These are phyloP conservation scores for Leptomonas seymouri DNA, from an alignment of 208 protist species.

Conservation along the genomic window DNA sequence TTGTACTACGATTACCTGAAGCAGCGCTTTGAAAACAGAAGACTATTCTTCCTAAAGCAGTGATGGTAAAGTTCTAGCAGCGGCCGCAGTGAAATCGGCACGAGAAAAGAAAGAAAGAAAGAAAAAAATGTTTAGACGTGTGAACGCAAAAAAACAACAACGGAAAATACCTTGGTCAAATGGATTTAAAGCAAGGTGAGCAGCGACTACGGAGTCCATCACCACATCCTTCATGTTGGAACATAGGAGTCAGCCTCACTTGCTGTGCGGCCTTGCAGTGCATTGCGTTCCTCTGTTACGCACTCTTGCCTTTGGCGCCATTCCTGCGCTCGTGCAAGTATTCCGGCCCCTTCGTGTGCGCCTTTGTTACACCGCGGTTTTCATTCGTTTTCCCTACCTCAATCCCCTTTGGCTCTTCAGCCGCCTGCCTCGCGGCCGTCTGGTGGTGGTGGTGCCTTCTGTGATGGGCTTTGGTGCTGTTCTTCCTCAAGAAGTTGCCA, in stretches of 20 bases:
- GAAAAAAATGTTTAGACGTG: not conserved
- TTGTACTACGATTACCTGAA: too few relatives aligned
- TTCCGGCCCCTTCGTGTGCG: conserved; percentile 8
- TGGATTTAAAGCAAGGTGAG: not conserved
- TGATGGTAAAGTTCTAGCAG: too few relatives aligned
- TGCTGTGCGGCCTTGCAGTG: not conserved
- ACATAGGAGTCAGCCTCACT: conserved; percentile 3
- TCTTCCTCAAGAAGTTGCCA: conserved; percentile 74
- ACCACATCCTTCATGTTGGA: not conserved
- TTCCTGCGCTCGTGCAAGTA: conserved; percentile 3
- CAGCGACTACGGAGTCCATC: not conserved
- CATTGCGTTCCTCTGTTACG: not conserved
- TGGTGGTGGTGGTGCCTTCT: conserved; percentile 2
- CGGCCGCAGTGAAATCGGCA: too few relatives aligned
- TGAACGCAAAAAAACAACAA: conserved; percentile 21
- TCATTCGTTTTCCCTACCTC: not conserved
- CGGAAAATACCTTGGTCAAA: too few relatives aligned
- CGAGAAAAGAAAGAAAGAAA: not conserved
- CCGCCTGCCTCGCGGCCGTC: not conserved
- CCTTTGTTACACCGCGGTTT: conserved; percentile 5
- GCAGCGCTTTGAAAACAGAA: too few relatives aligned
- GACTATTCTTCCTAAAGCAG: too few relatives aligned
- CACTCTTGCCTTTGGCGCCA: not conserved
- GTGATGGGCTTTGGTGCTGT: conserved; percentile 22
- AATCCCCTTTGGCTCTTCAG: not conserved